Evolutionary conservation across 257 asterid species (phyloP).

Genomic region (Echites panduratus): DNA sequence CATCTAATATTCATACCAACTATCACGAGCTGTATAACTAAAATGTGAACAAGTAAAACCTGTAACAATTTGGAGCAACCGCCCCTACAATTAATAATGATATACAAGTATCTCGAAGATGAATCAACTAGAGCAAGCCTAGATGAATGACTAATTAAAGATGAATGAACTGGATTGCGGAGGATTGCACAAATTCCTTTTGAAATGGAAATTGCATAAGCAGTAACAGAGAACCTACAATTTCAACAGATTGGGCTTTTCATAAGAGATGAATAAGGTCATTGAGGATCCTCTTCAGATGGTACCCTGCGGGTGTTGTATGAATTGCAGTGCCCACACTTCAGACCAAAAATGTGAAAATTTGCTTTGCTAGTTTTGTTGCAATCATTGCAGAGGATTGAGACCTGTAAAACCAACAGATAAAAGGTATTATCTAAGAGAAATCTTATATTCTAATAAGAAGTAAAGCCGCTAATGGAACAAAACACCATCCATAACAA

Average conservation of each 20-base stretch:
- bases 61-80: background rate
- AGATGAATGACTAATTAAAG: background rate
- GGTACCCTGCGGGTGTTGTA: constrained; percentile 70
- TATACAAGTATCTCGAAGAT: too few relatives aligned
- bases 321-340: constrained; percentile 66
- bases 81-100: background rate
- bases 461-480: constrained; percentile 1
- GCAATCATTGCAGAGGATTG: constrained; percentile 82
- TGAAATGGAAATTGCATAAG: background rate
- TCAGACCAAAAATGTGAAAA: constrained; percentile 87
- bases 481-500: background rate
- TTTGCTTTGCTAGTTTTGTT: constrained; percentile 50
- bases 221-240: background rate
- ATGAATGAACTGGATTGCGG: background rate
- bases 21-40: background rate
- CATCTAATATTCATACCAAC: background rate
- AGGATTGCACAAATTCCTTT: background rate
- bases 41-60: background rate
- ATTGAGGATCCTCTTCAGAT: constrained; percentile 31
- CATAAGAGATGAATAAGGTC: constrained; percentile 12
- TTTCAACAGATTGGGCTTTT: background rate
- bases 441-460: background rate
- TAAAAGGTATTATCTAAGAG: background rate
- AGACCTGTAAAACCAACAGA: constrained; percentile 43
- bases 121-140: background rate